A percentile compares a stretch with the other conserved stretches of the same genome.
Evolutionary conservation across 805 yeast species (phyloP).

Genomic region (Naumovozyma baii): DNA sequence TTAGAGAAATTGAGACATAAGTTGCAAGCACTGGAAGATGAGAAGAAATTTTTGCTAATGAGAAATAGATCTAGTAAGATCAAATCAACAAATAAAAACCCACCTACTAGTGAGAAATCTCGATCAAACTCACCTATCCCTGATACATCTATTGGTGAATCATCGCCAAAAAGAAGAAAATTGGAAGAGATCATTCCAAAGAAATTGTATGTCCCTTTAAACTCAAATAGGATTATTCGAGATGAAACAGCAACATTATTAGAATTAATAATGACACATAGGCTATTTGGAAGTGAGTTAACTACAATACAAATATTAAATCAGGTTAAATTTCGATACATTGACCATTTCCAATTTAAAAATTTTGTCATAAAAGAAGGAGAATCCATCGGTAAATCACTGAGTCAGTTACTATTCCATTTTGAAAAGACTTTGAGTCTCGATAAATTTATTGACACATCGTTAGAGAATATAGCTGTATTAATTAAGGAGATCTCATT

Average conservation of each 20-base stretch:
- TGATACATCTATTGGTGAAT: background rate
- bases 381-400: slow-evolving; percentile 21
- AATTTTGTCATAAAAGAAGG: slow-evolving; percentile 10
- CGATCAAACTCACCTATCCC: slow-evolving; percentile 4
- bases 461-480: slow-evolving; percentile 20
- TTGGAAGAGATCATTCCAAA: slow-evolving; percentile 1
- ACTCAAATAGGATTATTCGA: slow-evolving; percentile 11
- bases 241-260: slow-evolving; percentile 22
- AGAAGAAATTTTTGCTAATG: slow-evolving; percentile 43
- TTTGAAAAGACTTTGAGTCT: slow-evolving; percentile 15
- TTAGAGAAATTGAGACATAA: slow-evolving; percentile 34
- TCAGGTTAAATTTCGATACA: slow-evolving; percentile 13
- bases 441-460: slow-evolving; percentile 19
- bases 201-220: slow-evolving; percentile 8
- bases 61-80: slow-evolving; percentile 32
- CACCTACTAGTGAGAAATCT: background rate
- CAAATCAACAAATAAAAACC: background rate
- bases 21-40: slow-evolving; percentile 40
- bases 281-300: slow-evolving; percentile 17
- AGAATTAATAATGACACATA: slow-evolving; percentile 19
- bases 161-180: slow-evolving; percentile 4
- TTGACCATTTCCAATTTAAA: slow-evolving; percentile 10
- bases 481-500: slow-evolving; percentile 24
- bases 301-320: slow-evolving; percentile 23
- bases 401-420: slow-evolving; percentile 9